Conservation (phyloP, 169 alveolate species). For the Plasmodium inui region DNA sequence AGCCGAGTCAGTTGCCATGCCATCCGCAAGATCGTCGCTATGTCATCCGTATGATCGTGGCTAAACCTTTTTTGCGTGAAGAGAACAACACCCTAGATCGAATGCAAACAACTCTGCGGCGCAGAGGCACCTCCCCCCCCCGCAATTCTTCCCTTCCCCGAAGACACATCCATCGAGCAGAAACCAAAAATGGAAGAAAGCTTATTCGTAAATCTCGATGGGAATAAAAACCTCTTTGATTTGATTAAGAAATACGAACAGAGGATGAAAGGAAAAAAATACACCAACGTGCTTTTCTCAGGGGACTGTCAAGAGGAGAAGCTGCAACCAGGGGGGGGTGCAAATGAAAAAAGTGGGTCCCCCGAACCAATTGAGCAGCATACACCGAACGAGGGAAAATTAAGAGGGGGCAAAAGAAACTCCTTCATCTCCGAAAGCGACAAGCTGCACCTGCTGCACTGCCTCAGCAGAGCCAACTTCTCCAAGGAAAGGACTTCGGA, state of each 20-base stretch:
- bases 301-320: not conserved
- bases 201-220: constrained; percentile 5
- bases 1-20: not conserved
- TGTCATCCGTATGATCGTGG: not conserved
- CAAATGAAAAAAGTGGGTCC: not conserved
- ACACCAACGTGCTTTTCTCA: not conserved
- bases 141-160: too few relatives aligned
- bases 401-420: not conserved
- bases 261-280: not conserved
- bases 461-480: not conserved
- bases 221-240: not conserved
- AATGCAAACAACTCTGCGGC: not conserved
- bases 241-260: not conserved
- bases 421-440: constrained; percentile 35
- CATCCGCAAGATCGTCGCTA: not conserved
- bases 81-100: not conserved
- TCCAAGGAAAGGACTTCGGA: not conserved
- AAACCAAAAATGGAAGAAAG: constrained; percentile 3
- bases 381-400: not conserved
- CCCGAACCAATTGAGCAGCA: not conserved
- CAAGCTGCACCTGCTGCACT: constrained; percentile 15
- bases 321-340: not conserved
- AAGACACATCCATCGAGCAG: not conserved
- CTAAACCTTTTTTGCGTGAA: too few relatives aligned
- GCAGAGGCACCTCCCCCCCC: not conserved